Base-by-base conservation (phyloP, 2,329 filamentous ascomycete genomes). In the Alternaria rosae region DNA sequence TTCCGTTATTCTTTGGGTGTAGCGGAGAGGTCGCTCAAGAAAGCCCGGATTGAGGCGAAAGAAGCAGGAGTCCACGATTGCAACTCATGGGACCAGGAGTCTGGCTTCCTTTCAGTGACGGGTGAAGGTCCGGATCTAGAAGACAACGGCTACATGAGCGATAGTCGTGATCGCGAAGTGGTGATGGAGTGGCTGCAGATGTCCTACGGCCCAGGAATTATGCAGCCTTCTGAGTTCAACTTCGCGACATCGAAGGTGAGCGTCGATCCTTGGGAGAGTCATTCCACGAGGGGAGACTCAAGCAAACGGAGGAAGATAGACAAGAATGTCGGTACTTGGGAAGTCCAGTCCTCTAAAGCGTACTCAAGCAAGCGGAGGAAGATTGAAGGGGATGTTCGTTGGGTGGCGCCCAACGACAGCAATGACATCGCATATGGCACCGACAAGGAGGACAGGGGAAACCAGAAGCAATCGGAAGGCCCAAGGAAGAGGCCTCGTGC, bases 161-260 rank as follows among this genome's bases (percentile, higher is more conserved):
- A 38, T 38, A 38, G 0, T 38, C 35, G 35, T 17, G 35, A 38
- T 38, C 35, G n/a, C n/a, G 35, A 38, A 38, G 35, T 38, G 35
- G 35, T 38, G n/a, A 38, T 0, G n/a, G 35, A 38, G 35, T 38
- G 35, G 35, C 35, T 38, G 35, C 35, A 38, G 35, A 38, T 38
- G 35, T n/a, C 35, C 2, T 0, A 38, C 0, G 0, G 35, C 35
- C 8, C 35, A 38, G 35, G 17, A 6, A 6, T 0, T 0, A 38
- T 38, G 35, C 35, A 38, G 35, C 35, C 35, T 38, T 38, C 35
- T 17, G 35, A 38, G 35, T 38, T 38, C 35, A 38, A 38, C 0
- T 38, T 38, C 35, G 35, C 35, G 35, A 38, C 35, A 6, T 38
- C 35, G 35, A 38, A 38, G 0, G 35, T 38, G 35, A 38, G 0